Conservation (phyloP, 179 eudicot species). For the Gypsophila paniculata region DNA sequence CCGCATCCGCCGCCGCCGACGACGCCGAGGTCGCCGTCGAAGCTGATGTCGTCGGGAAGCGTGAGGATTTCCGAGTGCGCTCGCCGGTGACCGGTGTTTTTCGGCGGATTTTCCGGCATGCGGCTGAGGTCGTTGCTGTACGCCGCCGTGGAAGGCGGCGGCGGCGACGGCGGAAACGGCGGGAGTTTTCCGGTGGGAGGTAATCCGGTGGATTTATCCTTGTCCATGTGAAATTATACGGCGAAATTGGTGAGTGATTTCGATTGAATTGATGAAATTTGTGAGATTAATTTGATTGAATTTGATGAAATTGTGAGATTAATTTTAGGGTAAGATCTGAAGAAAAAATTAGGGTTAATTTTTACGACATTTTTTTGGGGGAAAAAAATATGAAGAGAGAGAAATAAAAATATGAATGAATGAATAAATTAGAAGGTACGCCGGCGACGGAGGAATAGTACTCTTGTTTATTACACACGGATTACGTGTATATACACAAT, state of each 20-base stretch:
- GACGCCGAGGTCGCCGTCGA: slow-evolving; percentile 91
- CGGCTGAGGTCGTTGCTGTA: slow-evolving; percentile 79
- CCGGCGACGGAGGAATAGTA: too few species aligned
- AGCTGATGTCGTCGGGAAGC: slow-evolving; percentile 88
- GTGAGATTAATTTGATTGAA: too few species aligned
- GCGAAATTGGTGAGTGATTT: neutral
- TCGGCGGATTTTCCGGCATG: slow-evolving; percentile 85
- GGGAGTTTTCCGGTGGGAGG: slow-evolving; percentile 39
- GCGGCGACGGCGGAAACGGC: slow-evolving; percentile 15
- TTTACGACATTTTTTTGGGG: too few species aligned
- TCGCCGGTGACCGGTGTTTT: slow-evolving; percentile 67
- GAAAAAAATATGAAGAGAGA: too few species aligned
- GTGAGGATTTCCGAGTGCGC: slow-evolving; percentile 91
- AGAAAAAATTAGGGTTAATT: too few species aligned
- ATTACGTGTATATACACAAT: too few species aligned
- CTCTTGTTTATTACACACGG: too few species aligned
- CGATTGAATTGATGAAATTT: neutral
- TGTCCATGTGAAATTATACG: slow-evolving; percentile 25
- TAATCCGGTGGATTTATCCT: slow-evolving; percentile 33
- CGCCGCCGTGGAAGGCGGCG: slow-evolving; percentile 26
- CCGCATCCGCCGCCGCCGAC: slow-evolving; percentile 61
- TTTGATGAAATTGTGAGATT: too few species aligned
- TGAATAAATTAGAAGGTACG: too few species aligned
- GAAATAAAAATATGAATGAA: too few species aligned
- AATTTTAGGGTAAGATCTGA: too few species aligned